These are phyloP conservation scores for Hypericum androsaemum DNA, from an alignment of 345 rosid genomes.

Conservation along the genomic window DNA sequence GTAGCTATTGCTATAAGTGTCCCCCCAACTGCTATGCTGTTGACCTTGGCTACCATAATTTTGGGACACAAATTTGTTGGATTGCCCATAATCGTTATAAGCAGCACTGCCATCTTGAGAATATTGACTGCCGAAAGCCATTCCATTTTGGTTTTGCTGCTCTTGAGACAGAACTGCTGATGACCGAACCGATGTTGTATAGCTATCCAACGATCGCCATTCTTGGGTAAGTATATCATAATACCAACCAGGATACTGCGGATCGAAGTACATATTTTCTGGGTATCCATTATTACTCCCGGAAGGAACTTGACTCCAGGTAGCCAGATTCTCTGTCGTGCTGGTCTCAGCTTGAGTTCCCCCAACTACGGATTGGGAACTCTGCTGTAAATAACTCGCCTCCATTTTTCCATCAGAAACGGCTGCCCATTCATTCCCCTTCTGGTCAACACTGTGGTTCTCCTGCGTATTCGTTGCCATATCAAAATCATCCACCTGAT, in stretches of 20 bases:
- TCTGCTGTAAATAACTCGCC: conserved; percentile 51
- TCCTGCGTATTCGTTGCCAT: conserved; percentile 26
- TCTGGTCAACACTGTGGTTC: conserved; percentile 18
- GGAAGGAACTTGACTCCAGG: conserved; percentile 62
- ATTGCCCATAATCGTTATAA: conserved; percentile 31
- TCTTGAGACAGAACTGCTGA: conserved; percentile 27
- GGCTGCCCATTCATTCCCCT: conserved; percentile 32
- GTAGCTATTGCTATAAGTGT: conserved; percentile 32
- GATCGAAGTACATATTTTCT: conserved; percentile 79
- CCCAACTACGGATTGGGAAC: conserved; percentile 36
- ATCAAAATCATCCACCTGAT: conserved; percentile 47
- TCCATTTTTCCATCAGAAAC: conserved; percentile 40
- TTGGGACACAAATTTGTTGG: conserved; percentile 34
- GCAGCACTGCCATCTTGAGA: conserved; percentile 24
- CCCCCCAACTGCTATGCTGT: conserved; percentile 34
- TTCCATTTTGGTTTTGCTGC: conserved; percentile 53
- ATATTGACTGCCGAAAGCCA: conserved; percentile 23
- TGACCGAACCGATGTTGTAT: conserved; percentile 43
- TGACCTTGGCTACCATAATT: conserved; percentile 33
- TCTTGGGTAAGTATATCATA: conserved; percentile 59
- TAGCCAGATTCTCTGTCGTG: conserved; percentile 43
- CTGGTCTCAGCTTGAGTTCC: conserved; percentile 37
- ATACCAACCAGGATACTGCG: conserved; percentile 94
- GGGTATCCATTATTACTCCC: conserved; percentile 61
- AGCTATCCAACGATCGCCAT: conserved; percentile 66